phyloP scores from a whole-genome alignment of 108 stramenopile genomes.

The Cyclotella sp. region DNA sequence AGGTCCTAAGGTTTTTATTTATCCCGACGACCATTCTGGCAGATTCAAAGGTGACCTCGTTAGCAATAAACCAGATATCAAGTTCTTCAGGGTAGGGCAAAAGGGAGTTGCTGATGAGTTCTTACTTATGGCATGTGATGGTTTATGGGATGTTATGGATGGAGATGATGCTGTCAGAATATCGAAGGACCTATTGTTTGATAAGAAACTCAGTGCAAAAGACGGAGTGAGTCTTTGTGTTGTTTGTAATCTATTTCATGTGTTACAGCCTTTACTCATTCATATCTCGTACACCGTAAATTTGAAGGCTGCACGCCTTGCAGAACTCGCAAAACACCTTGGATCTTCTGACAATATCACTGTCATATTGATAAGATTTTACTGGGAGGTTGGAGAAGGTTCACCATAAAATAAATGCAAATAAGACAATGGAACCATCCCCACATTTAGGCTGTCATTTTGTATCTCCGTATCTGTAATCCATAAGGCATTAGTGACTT shows the following conservation, averaged over 20 bases:
- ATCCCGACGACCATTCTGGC: constrained; percentile 68
- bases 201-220: constrained; percentile 68
- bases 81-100: constrained; percentile 55
- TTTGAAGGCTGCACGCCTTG: constrained; percentile 67
- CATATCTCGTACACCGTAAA: constrained; percentile 1
- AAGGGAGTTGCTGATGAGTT: constrained; percentile 68
- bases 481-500: too few relatives aligned
- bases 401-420: too few relatives aligned
- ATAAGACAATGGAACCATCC: too few relatives aligned
- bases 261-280: background rate
- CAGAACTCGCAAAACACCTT: constrained; percentile 82
- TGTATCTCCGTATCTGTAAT: too few relatives aligned
- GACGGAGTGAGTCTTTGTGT: constrained; percentile 48
- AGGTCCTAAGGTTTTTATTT: constrained; percentile 67
- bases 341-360: constrained; percentile 89
- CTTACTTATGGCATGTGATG: constrained; percentile 82
- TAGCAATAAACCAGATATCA: constrained; percentile 66
- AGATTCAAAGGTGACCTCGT: constrained; percentile 81
- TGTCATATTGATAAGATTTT: constrained; percentile 75
- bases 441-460: too few relatives aligned
- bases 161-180: constrained; percentile 68
- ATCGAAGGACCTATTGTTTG: constrained; percentile 74
- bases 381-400: constrained; percentile 30
- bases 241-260: background rate
- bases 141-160: constrained; percentile 89